These are phyloP conservation scores for Stipa capillata DNA, from an alignment of 176 grass and related monocot genomes.

Conservation along the genomic window DNA sequence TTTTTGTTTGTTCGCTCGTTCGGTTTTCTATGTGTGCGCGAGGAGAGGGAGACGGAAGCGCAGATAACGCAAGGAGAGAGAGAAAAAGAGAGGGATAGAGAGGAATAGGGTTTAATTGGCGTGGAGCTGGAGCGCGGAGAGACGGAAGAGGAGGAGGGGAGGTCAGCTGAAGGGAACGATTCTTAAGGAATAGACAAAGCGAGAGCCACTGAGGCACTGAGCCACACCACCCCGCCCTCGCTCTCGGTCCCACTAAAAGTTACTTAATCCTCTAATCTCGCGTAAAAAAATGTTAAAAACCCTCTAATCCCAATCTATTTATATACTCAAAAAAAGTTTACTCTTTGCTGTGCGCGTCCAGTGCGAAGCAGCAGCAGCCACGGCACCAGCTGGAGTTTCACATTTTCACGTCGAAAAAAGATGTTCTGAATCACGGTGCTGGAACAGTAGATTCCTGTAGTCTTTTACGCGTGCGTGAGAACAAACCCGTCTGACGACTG, in stretches of 20 bases:
- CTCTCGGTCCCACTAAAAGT: neutral
- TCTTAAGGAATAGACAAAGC: conserved; percentile 71
- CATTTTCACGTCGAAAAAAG: too few relatives aligned
- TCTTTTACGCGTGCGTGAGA: too few relatives aligned
- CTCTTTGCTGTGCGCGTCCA: neutral
- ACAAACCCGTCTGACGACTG: conserved; percentile 3
- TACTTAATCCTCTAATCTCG: too few relatives aligned
- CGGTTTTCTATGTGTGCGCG: conserved; percentile 22
- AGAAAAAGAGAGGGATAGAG: too few relatives aligned
- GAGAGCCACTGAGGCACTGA: neutral
- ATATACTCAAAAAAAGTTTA: too few relatives aligned
- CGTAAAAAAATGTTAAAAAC: too few relatives aligned
- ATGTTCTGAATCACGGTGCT: too few relatives aligned
- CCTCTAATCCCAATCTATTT: too few relatives aligned
- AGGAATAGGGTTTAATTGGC: conserved; percentile 47
- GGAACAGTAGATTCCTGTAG: conserved; percentile 15
- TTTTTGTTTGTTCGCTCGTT: too few relatives aligned
- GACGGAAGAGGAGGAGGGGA: neutral
- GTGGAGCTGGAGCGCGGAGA: conserved; percentile 44
- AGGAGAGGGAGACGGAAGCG: conserved; percentile 13
- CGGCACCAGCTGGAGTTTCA: neutral
- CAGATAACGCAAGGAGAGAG: conserved; percentile 25
- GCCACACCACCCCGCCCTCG: neutral
- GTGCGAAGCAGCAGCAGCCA: neutral
- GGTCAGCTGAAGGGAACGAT: conserved; percentile 47